Base-by-base conservation (phyloP, 1,139 yeast species). In the Candida buenavistaensis region DNA sequence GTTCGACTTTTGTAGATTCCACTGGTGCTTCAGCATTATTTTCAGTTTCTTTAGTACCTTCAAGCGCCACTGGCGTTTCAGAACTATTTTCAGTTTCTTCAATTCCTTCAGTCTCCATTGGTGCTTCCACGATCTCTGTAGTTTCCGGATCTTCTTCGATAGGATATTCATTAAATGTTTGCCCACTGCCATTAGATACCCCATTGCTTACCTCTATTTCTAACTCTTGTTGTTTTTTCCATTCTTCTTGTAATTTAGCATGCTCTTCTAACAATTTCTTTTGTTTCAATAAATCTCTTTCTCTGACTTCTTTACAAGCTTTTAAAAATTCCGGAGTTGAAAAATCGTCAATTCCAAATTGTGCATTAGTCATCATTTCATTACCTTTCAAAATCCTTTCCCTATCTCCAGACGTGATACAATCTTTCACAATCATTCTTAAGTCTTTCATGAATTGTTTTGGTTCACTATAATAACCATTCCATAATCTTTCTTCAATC, bases 321-420 rank as follows among this genome's bases (percentile, higher is more conserved):
- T 74, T 74, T 28, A 82, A 57, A 44, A 92, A 83, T 35, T 79
- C 87, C 1, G 89, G 80, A 13, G 78, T 72, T 30, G 83, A 78
- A 47, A 90, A 81, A 44, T 94, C 99, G 50, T 94, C 98, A 35
- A 92, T 75, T 8, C 94, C 95, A 54, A 94, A 95, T 58, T 89
- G 96, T 0, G 96, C 96, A 62, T 92, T 90, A 7, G 97, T 95
- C 53, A 79, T 75, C 97, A 94, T 89, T 59, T 94, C 98, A 41
- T 92, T 86, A 0, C 97, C 96, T 55, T 86, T 89, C 38, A 90
- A 72, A 10, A 82, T 68, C 34, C 96, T 67, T 43, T 92, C 98
- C 32, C 97, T 73, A 46, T 90, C 97, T 1, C 87, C 89, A 6
- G 75, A 62, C 0, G 82, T 78, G 20, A 75, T 69, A 0, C 95